Percentiles rank a stretch among this genome's conserved stretches.
These are phyloP conservation scores for Panicum miliaceum DNA, from an alignment of 176 grass and related monocot species.

Conservation along the genomic window DNA sequence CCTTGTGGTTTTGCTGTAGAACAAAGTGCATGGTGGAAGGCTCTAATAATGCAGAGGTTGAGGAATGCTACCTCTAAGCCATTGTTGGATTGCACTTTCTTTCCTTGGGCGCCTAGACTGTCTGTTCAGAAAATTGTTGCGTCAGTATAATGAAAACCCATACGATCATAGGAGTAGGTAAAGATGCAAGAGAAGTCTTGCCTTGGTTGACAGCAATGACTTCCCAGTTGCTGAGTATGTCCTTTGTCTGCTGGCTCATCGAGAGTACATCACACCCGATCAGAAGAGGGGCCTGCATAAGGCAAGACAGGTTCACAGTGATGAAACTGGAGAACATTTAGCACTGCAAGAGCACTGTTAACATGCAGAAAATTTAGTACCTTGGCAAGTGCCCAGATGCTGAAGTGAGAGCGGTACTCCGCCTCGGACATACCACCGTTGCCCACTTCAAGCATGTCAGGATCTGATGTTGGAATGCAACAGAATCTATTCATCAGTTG, in stretches of 20 bases:
- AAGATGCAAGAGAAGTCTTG: constrained; percentile 20
- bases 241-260: constrained; percentile 75
- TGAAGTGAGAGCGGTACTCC: constrained; percentile 95
- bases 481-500: not conserved
- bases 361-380: constrained; percentile 28
- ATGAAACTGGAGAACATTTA: constrained; percentile 14
- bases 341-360: not conserved
- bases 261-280: constrained; percentile 83
- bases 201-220: constrained; percentile 96
- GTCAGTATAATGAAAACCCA: constrained; percentile 1
- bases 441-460: constrained; percentile 94
- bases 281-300: constrained; percentile 80
- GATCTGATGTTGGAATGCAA: constrained; percentile 54
- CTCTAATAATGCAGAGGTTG: not conserved
- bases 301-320: constrained; percentile 15
- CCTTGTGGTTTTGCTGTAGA: not conserved
- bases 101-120: constrained; percentile 83
- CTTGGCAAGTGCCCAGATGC: constrained; percentile 96
- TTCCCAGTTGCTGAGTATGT: constrained; percentile 81
- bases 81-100: constrained; percentile 68
- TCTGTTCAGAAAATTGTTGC: constrained; percentile 50
- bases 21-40: not conserved
- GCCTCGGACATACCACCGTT: constrained; percentile 88
- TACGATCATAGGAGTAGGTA: not conserved
- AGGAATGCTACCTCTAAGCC: constrained; percentile 66